These are phyloP conservation scores for Penicillium sp. DNA, from an alignment of 2,329 filamentous ascomycete genomes.

Conservation along the genomic window DNA sequence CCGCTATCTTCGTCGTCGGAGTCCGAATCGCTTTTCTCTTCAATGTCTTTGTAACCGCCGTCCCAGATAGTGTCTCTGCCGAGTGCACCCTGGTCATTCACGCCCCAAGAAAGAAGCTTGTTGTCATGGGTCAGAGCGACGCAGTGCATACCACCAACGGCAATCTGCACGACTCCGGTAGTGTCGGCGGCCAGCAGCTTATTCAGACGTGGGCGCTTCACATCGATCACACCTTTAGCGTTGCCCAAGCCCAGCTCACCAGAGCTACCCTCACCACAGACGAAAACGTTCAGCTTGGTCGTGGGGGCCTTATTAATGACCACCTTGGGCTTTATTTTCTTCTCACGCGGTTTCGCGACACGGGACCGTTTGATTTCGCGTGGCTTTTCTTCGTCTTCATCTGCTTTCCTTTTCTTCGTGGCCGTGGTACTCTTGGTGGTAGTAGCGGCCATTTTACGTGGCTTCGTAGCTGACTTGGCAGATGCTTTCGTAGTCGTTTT, in stretches of 20 bases:
- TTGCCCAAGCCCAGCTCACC: constrained; percentile 77
- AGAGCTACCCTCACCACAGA: constrained; percentile 75
- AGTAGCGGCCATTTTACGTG: constrained; percentile 19
- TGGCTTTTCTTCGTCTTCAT: constrained; percentile 27
- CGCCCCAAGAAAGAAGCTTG: constrained; percentile 79
- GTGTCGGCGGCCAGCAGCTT: constrained; percentile 53
- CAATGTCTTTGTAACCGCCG: constrained; percentile 56
- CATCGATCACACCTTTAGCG: constrained; percentile 63
- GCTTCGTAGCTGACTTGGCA: constrained; percentile 5
- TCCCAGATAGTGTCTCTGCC: constrained; percentile 70
- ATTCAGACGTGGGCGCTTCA: constrained; percentile 71
- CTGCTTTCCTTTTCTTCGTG: constrained; percentile 37
- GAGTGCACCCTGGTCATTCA: constrained; percentile 79
- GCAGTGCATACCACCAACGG: constrained; percentile 78
- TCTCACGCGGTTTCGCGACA: constrained; percentile 26
- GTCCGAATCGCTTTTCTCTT: constrained; percentile 40
- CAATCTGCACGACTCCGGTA: constrained; percentile 68
- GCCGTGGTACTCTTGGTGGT: constrained; percentile 17
- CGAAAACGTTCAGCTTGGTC: constrained; percentile 63
- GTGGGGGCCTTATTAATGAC: constrained; percentile 62
- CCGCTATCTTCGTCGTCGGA: constrained; percentile 54
- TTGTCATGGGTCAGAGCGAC: constrained; percentile 74
- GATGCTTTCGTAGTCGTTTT: background rate
- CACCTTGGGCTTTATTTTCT: constrained; percentile 34
- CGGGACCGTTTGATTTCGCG: constrained; percentile 34